Percentiles rank a stretch among this genome's conserved stretches.
phyloP scores from a whole-genome alignment of 805 yeast species.

The Blastobotrys muscicola region DNA sequence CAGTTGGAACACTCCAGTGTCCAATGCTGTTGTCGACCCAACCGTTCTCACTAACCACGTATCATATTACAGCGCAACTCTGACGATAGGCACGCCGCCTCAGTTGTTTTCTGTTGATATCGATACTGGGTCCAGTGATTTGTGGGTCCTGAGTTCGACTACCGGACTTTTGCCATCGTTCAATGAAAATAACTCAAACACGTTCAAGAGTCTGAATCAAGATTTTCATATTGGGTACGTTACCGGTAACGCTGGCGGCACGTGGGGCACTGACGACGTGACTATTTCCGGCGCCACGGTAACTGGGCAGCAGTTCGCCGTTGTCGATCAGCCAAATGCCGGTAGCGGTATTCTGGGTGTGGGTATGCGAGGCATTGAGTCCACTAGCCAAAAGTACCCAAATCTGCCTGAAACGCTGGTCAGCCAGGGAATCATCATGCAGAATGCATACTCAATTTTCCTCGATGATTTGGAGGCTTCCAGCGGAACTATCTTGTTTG shows the following conservation, averaged over 20 bases:
- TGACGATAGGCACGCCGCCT: conserved; percentile 44
- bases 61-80: conserved; percentile 4
- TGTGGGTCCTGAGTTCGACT: conserved; percentile 38
- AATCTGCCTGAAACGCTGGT: conserved; percentile 53
- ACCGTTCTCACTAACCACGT: conserved; percentile 1
- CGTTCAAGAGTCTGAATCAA: conserved; percentile 14
- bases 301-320: conserved; percentile 53
- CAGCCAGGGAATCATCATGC: conserved; percentile 30
- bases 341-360: conserved; percentile 20
- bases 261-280: conserved; percentile 53
- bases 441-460: conserved; percentile 36
- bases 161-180: conserved; percentile 7
- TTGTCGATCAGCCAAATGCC: conserved; percentile 37
- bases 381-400: conserved; percentile 29
- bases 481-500: conserved; percentile 9
- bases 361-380: conserved; percentile 15
- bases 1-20: not conserved
- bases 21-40: not conserved
- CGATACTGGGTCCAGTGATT: conserved; percentile 64
- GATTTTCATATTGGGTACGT: conserved; percentile 19
- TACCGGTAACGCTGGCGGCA: conserved; percentile 38
- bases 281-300: conserved; percentile 40
- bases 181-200: conserved; percentile 11
- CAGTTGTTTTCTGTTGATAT: conserved; percentile 44
- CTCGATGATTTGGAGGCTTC: conserved; percentile 24